Percentiles rank a stretch among this genome's conserved stretches.
Evolutionary conservation across 148 eudicot genomes (phyloP).

Genomic region (Spergularia bocconei): DNA sequence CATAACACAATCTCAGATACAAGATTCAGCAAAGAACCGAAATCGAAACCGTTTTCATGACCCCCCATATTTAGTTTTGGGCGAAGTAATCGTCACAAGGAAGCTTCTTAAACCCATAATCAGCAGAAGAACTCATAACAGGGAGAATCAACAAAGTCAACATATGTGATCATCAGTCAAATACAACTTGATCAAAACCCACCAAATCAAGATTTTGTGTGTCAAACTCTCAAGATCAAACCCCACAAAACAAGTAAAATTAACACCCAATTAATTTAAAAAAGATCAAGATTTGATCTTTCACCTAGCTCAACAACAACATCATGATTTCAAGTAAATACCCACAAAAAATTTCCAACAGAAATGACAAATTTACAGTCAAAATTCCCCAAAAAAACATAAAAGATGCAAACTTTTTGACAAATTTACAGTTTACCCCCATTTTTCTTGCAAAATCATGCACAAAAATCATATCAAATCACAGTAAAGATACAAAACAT

Average conservation of each 20-base stretch:
- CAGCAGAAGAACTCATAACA: not conserved
- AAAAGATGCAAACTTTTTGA: not conserved
- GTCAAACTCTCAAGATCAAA: no score
- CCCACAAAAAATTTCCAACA: not conserved
- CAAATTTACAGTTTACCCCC: not conserved
- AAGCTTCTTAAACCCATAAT: not conserved
- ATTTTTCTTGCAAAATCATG: not conserved
- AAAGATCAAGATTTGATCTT: no score
- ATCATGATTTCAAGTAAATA: not conserved
- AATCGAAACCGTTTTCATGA: no score
- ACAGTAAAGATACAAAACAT: conserved; percentile 13
- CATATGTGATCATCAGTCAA: not conserved
- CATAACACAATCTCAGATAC: conserved; percentile 5
- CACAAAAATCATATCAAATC: not conserved
- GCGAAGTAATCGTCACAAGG: no score
- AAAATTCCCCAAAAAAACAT: not conserved
- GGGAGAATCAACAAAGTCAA: conserved; percentile 13
- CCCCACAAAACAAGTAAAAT: not conserved
- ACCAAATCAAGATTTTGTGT: not conserved
- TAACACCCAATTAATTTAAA: not conserved
- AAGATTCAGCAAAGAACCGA: not conserved
- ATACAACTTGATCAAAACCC: not conserved
- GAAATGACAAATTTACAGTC: not conserved
- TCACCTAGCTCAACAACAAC: no score
- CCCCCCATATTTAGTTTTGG: no score